Evolutionary conservation across 306 rosid species (phyloP).

Genomic region (Vigna nakashimae): DNA sequence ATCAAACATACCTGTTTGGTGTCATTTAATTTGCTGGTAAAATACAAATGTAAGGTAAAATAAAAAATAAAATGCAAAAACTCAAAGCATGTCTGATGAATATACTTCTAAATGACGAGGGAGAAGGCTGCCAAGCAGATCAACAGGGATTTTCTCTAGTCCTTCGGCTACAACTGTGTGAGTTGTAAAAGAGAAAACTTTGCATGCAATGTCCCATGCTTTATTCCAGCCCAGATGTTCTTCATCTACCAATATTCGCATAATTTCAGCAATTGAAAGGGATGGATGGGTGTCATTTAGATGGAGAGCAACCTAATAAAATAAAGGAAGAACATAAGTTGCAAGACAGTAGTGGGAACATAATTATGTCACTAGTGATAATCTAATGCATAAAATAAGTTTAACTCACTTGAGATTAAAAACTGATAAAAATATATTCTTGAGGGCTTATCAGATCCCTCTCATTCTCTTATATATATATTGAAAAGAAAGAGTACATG

Average conservation of each 20-base stretch:
- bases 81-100: background rate
- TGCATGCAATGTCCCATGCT: slow-evolving; percentile 71
- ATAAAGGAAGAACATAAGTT: slow-evolving; percentile 32
- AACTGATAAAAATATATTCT: too few relatives aligned
- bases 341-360: slow-evolving; percentile 40
- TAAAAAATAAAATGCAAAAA: slow-evolving; percentile 32
- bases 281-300: slow-evolving; percentile 83
- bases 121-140: slow-evolving; percentile 74
- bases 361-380: slow-evolving; percentile 31
- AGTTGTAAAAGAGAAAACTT: slow-evolving; percentile 71
- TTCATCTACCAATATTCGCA: slow-evolving; percentile 75
- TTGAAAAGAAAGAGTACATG: too few relatives aligned
- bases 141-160: slow-evolving; percentile 73
- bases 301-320: slow-evolving; percentile 71
- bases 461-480: too few relatives aligned
- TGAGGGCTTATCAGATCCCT: too few relatives aligned
- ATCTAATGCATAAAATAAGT: slow-evolving; percentile 19
- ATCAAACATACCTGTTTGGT: slow-evolving; percentile 19
- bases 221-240: slow-evolving; percentile 68
- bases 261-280: slow-evolving; percentile 72
- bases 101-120: slow-evolving; percentile 80
- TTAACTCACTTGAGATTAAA: background rate
- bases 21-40: slow-evolving; percentile 6
- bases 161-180: slow-evolving; percentile 72
- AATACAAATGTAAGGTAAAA: slow-evolving; percentile 20